Evolutionary conservation across 176 grass and related monocot genomes (phyloP), one percentile per base, ranked within the genome.

Genomic region (Luzula sylvatica): DNA sequence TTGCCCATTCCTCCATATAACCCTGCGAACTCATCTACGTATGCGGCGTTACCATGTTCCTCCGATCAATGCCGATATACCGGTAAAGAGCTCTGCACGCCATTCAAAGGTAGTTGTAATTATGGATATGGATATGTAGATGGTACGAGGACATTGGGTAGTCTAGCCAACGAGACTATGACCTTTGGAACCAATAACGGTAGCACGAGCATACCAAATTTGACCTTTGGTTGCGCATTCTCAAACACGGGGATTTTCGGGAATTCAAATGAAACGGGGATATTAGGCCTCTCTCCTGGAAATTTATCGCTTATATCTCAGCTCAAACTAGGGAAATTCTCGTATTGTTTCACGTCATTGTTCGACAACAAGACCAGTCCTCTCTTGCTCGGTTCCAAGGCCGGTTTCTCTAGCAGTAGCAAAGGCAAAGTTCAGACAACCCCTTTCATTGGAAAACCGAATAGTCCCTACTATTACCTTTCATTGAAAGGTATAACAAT

Each of bases 271-370:
- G 71, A 66, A 52, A 47, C 74, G 0, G 86, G 75, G 23, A 65
- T 89, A 49, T 75, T 71, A n/a, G 86, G 79, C 5, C 76, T 89
- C 49, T 70, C 67, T 15, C 79, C 52, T 40, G 79, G 79, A 4
- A 52, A 43, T 8, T 26, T 76, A 55, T 83, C 79, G 0, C 50
- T 88, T 35, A 65, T 78, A 24, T 76, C 75, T 1, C 85, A 89
- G 61, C 75, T 89, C 2, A 73, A 65, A 38, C 49, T 75, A 0
- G 20, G 18, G n/a, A 65, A 65, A 46, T 83, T 89, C 52, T 78
- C 75, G 0, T 35, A 89, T 55, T 83, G 86, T 73, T 75, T 89
- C 53, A 83, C 79, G 3, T 17, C 79, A 9, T 16, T 79, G 0
- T 8, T 49, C 6, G 39, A 50, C 16, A 46, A 30, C 2, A 77